Percentiles rank a stretch among this genome's conserved stretches.
phyloP scores from a whole-genome alignment of 2,329 filamentous ascomycete species.

The Trichophyton equinum region DNA sequence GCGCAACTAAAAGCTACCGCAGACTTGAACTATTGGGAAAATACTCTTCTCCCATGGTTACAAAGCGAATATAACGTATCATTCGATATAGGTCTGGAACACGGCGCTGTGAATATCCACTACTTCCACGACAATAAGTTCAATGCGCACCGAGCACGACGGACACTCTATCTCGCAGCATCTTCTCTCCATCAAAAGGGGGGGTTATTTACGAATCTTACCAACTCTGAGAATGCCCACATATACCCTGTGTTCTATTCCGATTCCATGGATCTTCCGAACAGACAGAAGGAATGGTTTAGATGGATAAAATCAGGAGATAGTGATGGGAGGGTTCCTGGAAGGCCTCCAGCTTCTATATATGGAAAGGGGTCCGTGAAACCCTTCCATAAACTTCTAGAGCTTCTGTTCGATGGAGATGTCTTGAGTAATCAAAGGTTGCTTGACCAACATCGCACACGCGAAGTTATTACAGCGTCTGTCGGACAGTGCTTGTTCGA shows the following conservation, averaged over 20 bases:
- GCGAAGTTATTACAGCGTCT: constrained; percentile 26
- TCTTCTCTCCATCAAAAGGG: constrained; percentile 14
- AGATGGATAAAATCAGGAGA: constrained; percentile 25
- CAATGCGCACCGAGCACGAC: constrained; percentile 23
- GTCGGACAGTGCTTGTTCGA: constrained; percentile 31
- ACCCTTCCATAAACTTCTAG: constrained; percentile 8
- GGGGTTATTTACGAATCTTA: constrained; percentile 26
- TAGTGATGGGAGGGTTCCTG: constrained; percentile 14
- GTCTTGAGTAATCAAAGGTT: neutral
- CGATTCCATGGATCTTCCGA: constrained; percentile 20
- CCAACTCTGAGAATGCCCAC: constrained; percentile 19
- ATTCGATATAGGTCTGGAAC: constrained; percentile 16
- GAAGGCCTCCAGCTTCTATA: constrained; percentile 9
- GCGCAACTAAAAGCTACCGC: constrained; percentile 6
- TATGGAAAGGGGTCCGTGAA: constrained; percentile 7
- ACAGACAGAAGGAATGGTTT: constrained; percentile 26
- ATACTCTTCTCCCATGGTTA: constrained; percentile 25
- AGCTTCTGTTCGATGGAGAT: constrained; percentile 7
- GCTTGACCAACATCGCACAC: constrained; percentile 7
- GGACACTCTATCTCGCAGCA: constrained; percentile 24
- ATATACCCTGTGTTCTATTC: constrained; percentile 18
- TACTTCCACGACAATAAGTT: constrained; percentile 24
- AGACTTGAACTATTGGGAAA: neutral
- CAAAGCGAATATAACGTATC: constrained; percentile 21
- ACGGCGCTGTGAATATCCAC: constrained; percentile 19